phyloP scores from a whole-genome alignment of 1,284 basidiomycete species.

The Pyrrhoderma lamaoense region DNA sequence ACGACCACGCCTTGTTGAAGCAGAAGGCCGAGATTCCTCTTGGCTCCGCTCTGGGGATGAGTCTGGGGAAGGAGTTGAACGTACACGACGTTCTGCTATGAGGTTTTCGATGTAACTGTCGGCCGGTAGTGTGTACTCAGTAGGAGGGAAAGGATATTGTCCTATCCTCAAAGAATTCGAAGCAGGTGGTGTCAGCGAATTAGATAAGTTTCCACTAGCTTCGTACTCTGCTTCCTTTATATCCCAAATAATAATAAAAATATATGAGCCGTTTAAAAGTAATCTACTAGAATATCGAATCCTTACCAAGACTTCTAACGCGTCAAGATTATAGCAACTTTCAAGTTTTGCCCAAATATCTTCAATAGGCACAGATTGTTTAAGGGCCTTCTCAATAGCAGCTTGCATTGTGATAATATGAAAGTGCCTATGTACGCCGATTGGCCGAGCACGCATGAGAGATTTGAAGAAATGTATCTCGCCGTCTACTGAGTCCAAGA shows the following conservation, averaged over 20 bases:
- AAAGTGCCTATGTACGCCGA: conserved; percentile 74
- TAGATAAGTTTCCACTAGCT: conserved; percentile 32
- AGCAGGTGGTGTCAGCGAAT: conserved; percentile 39
- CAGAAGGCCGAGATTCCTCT: conserved; percentile 29
- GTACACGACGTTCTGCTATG: conserved; percentile 54
- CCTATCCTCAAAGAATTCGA: conserved; percentile 57
- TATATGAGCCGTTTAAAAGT: conserved; percentile 26
- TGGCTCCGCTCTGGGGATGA: conserved; percentile 41
- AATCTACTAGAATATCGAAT: not conserved
- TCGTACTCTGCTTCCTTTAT: conserved; percentile 57
- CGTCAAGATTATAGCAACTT: conserved; percentile 69
- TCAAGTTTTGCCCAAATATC: conserved; percentile 71
- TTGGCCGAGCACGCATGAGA: conserved; percentile 66
- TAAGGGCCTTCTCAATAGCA: conserved; percentile 63
- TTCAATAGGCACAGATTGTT: conserved; percentile 50
- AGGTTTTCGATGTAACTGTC: conserved; percentile 53
- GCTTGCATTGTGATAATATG: conserved; percentile 69
- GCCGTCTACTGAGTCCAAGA: conserved; percentile 66
- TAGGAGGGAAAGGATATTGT: conserved; percentile 64
- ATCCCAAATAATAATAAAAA: conserved; percentile 22
- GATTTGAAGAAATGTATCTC: conserved; percentile 77
- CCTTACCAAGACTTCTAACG: conserved; percentile 67
- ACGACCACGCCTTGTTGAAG: conserved; percentile 29
- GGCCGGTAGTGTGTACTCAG: conserved; percentile 56
- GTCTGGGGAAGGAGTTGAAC: conserved; percentile 48